These are phyloP conservation scores for Phytophthora syringae DNA, from an alignment of 352 stramenopile species.

Conservation along the genomic window DNA sequence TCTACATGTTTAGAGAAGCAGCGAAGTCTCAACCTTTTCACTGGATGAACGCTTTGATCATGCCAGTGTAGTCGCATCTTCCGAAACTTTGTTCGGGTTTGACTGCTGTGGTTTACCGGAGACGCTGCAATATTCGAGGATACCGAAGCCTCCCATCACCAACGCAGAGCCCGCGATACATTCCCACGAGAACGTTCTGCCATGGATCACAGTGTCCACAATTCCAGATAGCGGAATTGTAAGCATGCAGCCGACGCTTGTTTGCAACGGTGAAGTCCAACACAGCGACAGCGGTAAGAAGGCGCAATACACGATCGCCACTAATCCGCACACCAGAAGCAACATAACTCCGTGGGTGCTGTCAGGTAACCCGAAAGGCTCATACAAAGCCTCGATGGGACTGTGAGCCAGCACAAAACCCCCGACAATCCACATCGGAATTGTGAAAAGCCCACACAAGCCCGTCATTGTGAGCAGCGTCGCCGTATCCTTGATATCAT, in stretches of 20 bases:
- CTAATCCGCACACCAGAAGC: conserved; percentile 37
- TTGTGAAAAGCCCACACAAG: conserved; percentile 49
- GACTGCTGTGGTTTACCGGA: no score
- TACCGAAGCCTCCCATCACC: conserved; percentile 45
- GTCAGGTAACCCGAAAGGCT: conserved; percentile 52
- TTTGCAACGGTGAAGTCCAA: conserved; percentile 68
- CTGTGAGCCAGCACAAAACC: conserved; percentile 45
- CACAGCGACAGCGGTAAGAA: conserved; percentile 52
- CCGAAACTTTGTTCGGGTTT: no score
- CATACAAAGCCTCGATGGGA: conserved; percentile 48
- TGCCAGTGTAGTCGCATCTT: no score
- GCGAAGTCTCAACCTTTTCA: no score
- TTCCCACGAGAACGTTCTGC: conserved; percentile 49
- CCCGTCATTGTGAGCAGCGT: conserved; percentile 46
- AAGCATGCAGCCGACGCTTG: conserved; percentile 65
- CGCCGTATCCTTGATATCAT: conserved; percentile 54
- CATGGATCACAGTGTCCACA: conserved; percentile 51
- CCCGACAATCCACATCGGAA: conserved; percentile 54
- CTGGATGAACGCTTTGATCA: no score
- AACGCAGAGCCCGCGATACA: conserved; percentile 52
- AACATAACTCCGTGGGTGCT: conserved; percentile 41
- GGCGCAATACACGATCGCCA: conserved; percentile 45
- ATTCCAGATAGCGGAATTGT: conserved; percentile 60
- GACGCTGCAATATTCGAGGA: conserved; percentile 15
- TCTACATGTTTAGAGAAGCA: no score